Evolutionary conservation across 352 stramenopile species (phyloP), one percentile per base, ranked within the genome.

Genomic region (Hyaloperonospora brassicae): DNA sequence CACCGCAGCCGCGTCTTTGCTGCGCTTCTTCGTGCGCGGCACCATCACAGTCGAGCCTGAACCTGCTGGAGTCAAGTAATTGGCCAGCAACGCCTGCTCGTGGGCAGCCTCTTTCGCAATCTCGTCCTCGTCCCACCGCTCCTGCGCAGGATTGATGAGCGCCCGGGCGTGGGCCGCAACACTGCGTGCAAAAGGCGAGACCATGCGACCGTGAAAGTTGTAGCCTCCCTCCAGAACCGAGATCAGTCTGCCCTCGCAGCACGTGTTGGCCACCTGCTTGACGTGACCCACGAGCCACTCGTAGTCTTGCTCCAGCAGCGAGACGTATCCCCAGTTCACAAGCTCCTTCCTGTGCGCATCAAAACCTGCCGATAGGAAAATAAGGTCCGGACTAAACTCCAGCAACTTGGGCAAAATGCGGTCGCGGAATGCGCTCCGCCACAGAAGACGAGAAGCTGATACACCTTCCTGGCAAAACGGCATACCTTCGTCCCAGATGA

Each of bases 181-280:
- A 41, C 77, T 92, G 35, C 82, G 72, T 8, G 80, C 83, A 39
- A 94, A 91, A 14, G 79, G 75, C 9, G 82, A 93, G 8, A 89
- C 71, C 61, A 94, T 79, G 23, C 78, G 82, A 2, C 78, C 82
- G 47, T 94, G 74, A 45, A 90, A 89, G 44, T 93, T 94, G 70
- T 95, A 95, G 56, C 84, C 84, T 27, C 84, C 84, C 43, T 95
- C 84, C 9, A 95, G 64, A 38, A 95, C 84, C 21, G 81, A 93
- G 42, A 95, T 79, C 43, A 95, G 52, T 1, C 83, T 65, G 11
- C 84, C 84, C 8, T 86, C 42, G 50, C 83, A 89, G 46, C 71
- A 86, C 14, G 62, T 62, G 46, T 89, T 86, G 13, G 83, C 84
- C 11, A 93, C 69, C 35, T 73, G 76, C 58, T 90, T 88, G 25